Conservation (phyloP, 345 rosid species). For the Eucalyptus sideroxylon region DNA sequence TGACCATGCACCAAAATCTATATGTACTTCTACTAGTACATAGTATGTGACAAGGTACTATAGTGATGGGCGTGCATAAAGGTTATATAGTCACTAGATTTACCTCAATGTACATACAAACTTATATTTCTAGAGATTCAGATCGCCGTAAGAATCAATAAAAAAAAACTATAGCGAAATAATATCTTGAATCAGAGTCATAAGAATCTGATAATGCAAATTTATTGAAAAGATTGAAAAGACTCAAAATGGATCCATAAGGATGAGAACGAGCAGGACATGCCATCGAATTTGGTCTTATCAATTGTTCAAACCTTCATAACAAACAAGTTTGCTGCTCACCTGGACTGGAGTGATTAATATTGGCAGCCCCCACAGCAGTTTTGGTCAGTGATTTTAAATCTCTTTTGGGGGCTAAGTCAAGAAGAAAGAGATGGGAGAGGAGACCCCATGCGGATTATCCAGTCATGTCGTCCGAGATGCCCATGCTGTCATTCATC, state of each 20-base stretch:
- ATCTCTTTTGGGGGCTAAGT: not conserved
- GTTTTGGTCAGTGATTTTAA: not conserved
- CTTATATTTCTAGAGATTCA: not conserved
- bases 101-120: not conserved
- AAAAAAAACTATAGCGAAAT: not conserved
- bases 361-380: not conserved
- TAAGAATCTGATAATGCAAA: fast-evolving
- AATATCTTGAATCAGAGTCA: fast-evolving
- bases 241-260: not conserved
- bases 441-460: not conserved
- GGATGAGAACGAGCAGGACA: fast-evolving
- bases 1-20: not conserved
- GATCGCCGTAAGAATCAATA: fast-evolving
- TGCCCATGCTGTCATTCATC: not conserved
- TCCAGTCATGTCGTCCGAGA: not conserved
- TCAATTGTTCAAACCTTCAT: not conserved
- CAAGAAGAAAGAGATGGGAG: not conserved
- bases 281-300: not conserved
- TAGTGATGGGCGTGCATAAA: not conserved
- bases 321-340: not conserved
- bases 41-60: not conserved
- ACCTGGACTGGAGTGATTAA: not conserved
- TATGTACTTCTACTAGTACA: not conserved
- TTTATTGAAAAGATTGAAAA: not conserved
- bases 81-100: not conserved